These are phyloP conservation scores for Sporothrix humicola DNA, from an alignment of 2,329 filamentous ascomycete genomes.

Conservation along the genomic window DNA sequence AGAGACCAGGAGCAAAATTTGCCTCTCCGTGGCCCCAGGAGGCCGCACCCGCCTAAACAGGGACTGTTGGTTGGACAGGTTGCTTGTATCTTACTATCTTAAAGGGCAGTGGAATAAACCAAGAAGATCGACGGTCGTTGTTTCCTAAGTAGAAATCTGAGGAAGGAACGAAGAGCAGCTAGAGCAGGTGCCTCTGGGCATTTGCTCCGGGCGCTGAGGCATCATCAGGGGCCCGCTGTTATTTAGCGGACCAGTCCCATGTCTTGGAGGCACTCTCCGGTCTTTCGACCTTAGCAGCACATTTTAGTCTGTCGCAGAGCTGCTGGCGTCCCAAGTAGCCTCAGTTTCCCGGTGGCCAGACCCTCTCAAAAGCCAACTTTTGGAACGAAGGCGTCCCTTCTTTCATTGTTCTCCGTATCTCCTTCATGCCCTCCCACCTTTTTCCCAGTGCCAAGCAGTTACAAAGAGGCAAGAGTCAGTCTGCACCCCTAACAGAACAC, in stretches of 20 bases:
- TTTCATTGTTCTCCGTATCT: neutral
- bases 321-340: neutral
- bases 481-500: neutral
- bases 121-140: neutral
- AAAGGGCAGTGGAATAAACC: no score
- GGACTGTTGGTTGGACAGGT: neutral
- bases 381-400: neutral
- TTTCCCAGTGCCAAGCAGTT: neutral
- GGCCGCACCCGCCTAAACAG: neutral
- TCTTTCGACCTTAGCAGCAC: neutral
- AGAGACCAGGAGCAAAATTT: neutral
- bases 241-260: conserved; percentile 5
- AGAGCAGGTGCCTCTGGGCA: neutral
- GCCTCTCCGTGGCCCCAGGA: neutral
- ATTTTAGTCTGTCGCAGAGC: neutral
- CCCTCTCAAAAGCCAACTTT: conserved; percentile 3
- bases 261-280: neutral
- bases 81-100: neutral
- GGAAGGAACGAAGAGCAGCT: neutral
- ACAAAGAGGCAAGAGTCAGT: neutral
- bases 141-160: neutral
- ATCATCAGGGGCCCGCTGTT: neutral
- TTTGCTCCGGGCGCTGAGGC: conserved; percentile 14
- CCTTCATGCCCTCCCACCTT: neutral
- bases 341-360: neutral